Evolutionary conservation across 2,329 filamentous ascomycete species (phyloP).

Genomic region (Seiridium unicorne): DNA sequence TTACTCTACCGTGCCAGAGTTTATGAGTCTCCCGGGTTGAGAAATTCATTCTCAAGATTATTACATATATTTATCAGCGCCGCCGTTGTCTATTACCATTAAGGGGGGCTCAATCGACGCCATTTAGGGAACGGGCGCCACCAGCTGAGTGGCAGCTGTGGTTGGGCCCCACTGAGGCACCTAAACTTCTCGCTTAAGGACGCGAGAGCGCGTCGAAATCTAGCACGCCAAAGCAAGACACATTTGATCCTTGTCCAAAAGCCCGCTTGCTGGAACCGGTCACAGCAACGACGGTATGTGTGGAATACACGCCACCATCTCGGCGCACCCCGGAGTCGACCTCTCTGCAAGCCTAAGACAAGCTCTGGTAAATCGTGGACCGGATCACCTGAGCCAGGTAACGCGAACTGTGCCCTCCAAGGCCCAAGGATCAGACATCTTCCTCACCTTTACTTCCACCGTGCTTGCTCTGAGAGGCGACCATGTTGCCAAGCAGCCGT

Average conservation of each 20-base stretch:
- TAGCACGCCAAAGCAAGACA: not conserved
- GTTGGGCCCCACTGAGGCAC: too few species aligned
- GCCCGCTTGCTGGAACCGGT: not conserved
- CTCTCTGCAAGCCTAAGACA: conserved; percentile 36
- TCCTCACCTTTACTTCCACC: conserved; percentile 72
- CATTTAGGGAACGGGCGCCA: too few species aligned
- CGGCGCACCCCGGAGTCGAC: conserved; percentile 27
- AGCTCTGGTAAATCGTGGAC: conserved; percentile 55
- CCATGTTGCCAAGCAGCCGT: conserved; percentile 69
- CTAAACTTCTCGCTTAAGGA: too few species aligned
- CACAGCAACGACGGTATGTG: conserved; percentile 44
- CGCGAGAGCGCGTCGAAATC: too few species aligned
- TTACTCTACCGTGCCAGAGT: too few species aligned
- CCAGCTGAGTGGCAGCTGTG: not conserved
- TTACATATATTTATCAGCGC: too few species aligned
- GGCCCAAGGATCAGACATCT: conserved; percentile 17
- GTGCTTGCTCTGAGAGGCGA: conserved; percentile 88
- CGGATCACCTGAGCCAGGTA: conserved; percentile 53
- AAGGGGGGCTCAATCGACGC: too few species aligned
- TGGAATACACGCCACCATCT: conserved; percentile 56
- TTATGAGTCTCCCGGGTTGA: too few species aligned
- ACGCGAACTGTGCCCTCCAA: conserved; percentile 21
- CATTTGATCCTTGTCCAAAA: not conserved
- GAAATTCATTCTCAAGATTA: too few species aligned
- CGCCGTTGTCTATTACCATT: too few species aligned